Evolutionary conservation across 2,329 filamentous ascomycete genomes (phyloP).

Genomic region (Ascochyta viciae-villosae): DNA sequence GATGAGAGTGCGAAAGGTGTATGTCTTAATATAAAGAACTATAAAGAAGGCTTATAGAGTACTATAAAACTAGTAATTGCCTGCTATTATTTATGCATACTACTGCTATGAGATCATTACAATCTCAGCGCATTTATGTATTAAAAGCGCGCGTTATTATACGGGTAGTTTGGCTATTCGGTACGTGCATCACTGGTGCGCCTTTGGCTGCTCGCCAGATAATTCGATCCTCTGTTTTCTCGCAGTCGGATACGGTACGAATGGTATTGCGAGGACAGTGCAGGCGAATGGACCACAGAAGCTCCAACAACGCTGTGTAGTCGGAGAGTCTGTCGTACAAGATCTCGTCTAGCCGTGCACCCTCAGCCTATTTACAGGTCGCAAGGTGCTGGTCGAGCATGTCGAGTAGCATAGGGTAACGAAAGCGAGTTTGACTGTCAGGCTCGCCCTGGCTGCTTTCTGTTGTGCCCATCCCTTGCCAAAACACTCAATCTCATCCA

Average conservation of each 20-base stretch:
- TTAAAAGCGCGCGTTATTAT: background rate
- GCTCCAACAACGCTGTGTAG: slow-evolving; percentile 15
- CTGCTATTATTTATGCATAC: too few species aligned
- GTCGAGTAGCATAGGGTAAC: slow-evolving; percentile 18
- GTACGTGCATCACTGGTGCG: too few species aligned
- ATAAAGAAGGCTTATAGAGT: too few species aligned
- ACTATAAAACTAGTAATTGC: too few species aligned
- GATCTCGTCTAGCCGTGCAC: slow-evolving; percentile 19
- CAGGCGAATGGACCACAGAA: slow-evolving; percentile 20
- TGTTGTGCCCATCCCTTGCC: too few species aligned
- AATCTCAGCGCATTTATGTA: too few species aligned
- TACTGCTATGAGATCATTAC: too few species aligned
- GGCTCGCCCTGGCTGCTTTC: background rate
- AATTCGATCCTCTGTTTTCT: slow-evolving; percentile 14
- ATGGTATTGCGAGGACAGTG: slow-evolving; percentile 18
- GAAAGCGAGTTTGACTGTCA: slow-evolving; percentile 13
- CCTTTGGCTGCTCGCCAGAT: slow-evolving; percentile 7
- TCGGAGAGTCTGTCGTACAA: slow-evolving; percentile 26
- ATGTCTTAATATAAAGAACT: too few species aligned
- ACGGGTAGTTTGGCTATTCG: too few species aligned
- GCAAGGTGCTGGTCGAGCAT: slow-evolving; percentile 25
- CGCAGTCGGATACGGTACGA: background rate
- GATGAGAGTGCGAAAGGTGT: too few species aligned
- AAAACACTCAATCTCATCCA: too few species aligned
- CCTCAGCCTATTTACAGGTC: slow-evolving; percentile 5